Evolutionary conservation across 352 stramenopile genomes (phyloP).

Genomic region (Phytophthora meadii): DNA sequence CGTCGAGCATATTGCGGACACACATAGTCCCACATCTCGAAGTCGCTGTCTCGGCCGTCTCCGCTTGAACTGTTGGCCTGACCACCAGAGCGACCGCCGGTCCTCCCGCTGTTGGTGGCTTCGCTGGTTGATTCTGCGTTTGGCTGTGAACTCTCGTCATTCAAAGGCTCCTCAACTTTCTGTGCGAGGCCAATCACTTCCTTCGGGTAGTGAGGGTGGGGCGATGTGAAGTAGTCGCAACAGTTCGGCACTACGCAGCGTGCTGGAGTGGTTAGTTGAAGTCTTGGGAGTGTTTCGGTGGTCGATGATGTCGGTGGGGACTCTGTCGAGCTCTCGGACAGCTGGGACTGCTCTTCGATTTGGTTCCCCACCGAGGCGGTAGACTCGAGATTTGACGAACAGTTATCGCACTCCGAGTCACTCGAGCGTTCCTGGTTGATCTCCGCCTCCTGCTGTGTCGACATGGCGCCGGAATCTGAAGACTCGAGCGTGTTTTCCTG

Average conservation of each 20-base stretch:
- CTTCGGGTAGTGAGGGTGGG: constrained; percentile 42
- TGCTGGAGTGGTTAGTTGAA: constrained; percentile 23
- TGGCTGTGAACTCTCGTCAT: constrained; percentile 1
- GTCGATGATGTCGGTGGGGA: constrained; percentile 15
- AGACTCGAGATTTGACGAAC: constrained; percentile 12
- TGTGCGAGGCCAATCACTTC: constrained; percentile 27
- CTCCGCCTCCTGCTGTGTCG: constrained; percentile 8
- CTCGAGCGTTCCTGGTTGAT: constrained; percentile 14
- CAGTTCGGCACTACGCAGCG: constrained; percentile 38
- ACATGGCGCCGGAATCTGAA: constrained; percentile 4
- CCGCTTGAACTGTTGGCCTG: constrained; percentile 8
- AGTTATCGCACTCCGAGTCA: constrained; percentile 15
- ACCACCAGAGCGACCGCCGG: constrained; percentile 4
- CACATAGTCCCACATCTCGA: constrained; percentile 72
- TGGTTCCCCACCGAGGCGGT: constrained; percentile 18
- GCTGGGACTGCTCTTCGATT: constrained; percentile 13
- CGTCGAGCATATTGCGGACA: constrained; percentile 52
- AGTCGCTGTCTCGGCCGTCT: constrained; percentile 20
- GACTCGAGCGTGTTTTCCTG: constrained; percentile 1
- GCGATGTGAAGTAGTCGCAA: constrained; percentile 45
- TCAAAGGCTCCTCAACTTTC: constrained; percentile 14
- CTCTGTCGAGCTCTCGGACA: constrained; percentile 4
- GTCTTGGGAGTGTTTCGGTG: constrained; percentile 26
- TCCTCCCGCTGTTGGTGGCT: constrained; percentile 7
- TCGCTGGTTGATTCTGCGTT: constrained; percentile 19